Evolutionary conservation across 2,329 filamentous ascomycete species (phyloP), one percentile per base, ranked within the genome.

Genomic region (Hypoxylon sp.): DNA sequence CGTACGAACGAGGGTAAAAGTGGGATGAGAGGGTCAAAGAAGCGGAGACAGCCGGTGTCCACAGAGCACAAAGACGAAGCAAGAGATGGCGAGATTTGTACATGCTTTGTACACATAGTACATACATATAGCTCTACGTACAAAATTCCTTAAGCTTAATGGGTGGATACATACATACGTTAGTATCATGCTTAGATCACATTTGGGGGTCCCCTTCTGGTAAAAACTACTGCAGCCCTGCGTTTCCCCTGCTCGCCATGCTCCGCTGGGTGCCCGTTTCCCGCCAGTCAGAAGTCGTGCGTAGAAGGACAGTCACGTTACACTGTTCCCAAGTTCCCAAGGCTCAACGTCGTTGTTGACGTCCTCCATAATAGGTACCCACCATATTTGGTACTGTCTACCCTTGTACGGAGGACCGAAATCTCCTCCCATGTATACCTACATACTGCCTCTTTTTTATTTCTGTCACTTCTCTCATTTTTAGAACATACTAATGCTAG

Each of bases 161-260:
- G 62, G 62, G 55, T 64, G 62, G 52, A 52, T 55, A 62, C 24
- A 3, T 50, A 32, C 32, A 21, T 37, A 21, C 31, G 19, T 29
- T 31, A 32, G 15, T 56, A 10, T 48, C 24, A 39, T 60, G 58
- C 58, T 63, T 46, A 48, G 66, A 69, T 69, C 62, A 59, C 44
- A 51, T 7, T 57, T 54, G 50, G 62, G 35, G 62, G 37, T 48
- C 62, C 59, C 59, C 29, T 32, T 50, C 54, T 47, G 19, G 6
- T 21, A 46, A 42, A 42, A 39, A 57, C 55, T 64, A 68, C 55
- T 65, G 65, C 65, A 68, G 57, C 61, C 61, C 61, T 65, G 61
- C 52, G 32, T 27, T 39, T 17, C 15, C 35, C 56, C 62, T 48
- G 27, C 39, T 42, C 32, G 24, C 60, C 47, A 17, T 48, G 32